phyloP scores from a whole-genome alignment of 2,329 filamentous ascomycete species.

The Thelonectria discophora region DNA sequence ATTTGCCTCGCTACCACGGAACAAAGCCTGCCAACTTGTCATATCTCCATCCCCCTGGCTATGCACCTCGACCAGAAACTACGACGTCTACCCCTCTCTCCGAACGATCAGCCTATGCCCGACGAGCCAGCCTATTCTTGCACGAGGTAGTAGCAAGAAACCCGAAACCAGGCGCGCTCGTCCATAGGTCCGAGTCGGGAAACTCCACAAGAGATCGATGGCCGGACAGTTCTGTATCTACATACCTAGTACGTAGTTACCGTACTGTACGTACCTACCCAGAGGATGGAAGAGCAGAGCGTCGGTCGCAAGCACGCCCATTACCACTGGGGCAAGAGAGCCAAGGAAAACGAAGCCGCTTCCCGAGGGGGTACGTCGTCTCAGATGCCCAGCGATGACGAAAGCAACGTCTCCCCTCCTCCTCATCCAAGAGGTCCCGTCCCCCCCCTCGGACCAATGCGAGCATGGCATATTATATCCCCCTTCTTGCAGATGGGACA shows the following conservation, averaged over 20 bases:
- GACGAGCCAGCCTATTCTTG: not conserved
- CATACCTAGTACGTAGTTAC: no score
- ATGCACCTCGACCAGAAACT: slow-evolving; percentile 2
- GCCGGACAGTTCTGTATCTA: no score
- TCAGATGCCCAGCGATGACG: not conserved
- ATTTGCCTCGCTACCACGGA: slow-evolving; percentile 12
- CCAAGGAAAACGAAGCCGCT: not conserved
- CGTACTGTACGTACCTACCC: no score
- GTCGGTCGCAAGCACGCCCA: not conserved
- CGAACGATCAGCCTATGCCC: no score
- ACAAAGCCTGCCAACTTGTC: not conserved
- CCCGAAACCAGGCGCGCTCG: no score
- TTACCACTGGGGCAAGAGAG: not conserved
- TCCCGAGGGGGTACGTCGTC: not conserved
- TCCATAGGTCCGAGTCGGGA: not conserved
- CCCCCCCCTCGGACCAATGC: not conserved
- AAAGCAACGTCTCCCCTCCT: slow-evolving; percentile 2
- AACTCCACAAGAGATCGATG: not conserved
- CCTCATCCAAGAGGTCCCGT: not conserved
- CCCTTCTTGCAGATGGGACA: not conserved
- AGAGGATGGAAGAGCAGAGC: not conserved
- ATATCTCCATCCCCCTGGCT: not conserved
- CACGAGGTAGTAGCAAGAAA: not conserved
- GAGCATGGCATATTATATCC: not conserved
- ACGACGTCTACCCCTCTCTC: not conserved